Base-by-base conservation (phyloP, 257 asterid species). In the Capsicum chinense region DNA sequence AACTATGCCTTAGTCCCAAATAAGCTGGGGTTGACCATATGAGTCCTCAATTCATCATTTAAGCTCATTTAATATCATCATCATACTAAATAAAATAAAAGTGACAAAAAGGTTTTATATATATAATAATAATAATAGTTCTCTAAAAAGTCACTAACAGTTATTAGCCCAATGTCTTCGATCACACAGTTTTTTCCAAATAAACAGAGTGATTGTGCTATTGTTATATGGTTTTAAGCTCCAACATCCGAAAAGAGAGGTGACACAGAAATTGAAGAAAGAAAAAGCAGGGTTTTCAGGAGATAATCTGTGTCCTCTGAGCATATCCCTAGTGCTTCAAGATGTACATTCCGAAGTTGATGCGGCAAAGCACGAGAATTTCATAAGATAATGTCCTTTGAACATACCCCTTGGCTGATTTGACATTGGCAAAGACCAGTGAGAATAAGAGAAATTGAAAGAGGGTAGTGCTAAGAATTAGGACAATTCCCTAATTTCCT, bases 401-500 rank as follows among this genome's bases (percentile, higher is more conserved):
- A 48, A 48, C 60, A 50, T 48, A 73, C 48, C 80, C 58, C 19
- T 47, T 6, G 39, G 12, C 52, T 12, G n/a, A 73, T 48, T 73
- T 73, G 60, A 52, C 80, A 48, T 73, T 47, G 60, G 60, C 12
- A 73, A 48, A 73, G 6, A 50, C 42, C 19, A 15, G 7, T 48
- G 80, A 73, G 58, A 47, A 71, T n/a, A 47, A 44, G 79, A 71
- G 80, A 73, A 48, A 73, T 11, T 52, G 60, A 52, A 73, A 19
- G 37, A 73, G 42, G 35, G 48, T 48, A n/a, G 80, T 48, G 44
- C 60, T 73, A 73, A 10, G 33, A 48, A 71, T 6, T 71, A 9
- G 17, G 42, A n/a, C n/a, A 14, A 4, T 73, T 73, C 19, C 44
- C 19, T 73, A 14, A 4, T 73, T 73, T 48, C 44, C 19, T 73